Conservation (phyloP, 495 filamentous ascomycete species). For the Astrocystis sublimbata region DNA sequence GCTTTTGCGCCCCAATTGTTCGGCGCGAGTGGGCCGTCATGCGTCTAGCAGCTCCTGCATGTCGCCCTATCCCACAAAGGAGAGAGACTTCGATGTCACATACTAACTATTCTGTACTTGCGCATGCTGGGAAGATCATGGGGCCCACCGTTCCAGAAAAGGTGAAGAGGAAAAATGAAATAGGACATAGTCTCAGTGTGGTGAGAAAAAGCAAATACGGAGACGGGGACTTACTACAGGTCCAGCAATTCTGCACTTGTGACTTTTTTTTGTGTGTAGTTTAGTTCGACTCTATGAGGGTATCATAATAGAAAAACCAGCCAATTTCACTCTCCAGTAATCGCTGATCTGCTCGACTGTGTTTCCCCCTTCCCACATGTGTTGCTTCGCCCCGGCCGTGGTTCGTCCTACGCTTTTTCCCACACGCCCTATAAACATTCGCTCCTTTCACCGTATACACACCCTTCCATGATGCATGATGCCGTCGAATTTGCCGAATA, state of each 20-base stretch:
- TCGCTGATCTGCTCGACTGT: constrained; percentile 2
- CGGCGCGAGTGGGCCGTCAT: constrained; percentile 18
- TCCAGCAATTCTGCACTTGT: constrained; percentile 6
- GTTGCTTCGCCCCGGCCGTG: constrained; percentile 15
- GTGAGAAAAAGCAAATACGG: constrained; percentile 20
- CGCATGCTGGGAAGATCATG: constrained; percentile 13
- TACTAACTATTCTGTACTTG: constrained; percentile 16
- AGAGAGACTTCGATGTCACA: constrained; percentile 14
- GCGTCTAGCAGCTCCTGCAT: constrained; percentile 19
- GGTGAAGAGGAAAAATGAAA: background rate
- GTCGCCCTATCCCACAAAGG: constrained; percentile 13
- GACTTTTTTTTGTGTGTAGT: constrained; percentile 7
- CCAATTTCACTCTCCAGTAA: constrained; percentile 2
- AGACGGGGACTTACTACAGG: constrained; percentile 8
- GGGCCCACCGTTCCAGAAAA: constrained; percentile 20
- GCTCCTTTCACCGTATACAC: constrained; percentile 18
- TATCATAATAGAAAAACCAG: constrained; percentile 16
- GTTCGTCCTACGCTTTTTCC: background rate
- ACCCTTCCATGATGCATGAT: constrained; percentile 44
- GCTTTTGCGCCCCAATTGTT: constrained; percentile 22
- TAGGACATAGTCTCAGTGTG: constrained; percentile 13
- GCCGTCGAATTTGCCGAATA: constrained; percentile 42
- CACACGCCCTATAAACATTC: constrained; percentile 13
- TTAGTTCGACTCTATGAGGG: constrained; percentile 11
- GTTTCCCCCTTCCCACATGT: constrained; percentile 15